Base-by-base conservation (phyloP, 2,329 filamentous ascomycete genomes). In the Sporothrix variecibatus region DNA sequence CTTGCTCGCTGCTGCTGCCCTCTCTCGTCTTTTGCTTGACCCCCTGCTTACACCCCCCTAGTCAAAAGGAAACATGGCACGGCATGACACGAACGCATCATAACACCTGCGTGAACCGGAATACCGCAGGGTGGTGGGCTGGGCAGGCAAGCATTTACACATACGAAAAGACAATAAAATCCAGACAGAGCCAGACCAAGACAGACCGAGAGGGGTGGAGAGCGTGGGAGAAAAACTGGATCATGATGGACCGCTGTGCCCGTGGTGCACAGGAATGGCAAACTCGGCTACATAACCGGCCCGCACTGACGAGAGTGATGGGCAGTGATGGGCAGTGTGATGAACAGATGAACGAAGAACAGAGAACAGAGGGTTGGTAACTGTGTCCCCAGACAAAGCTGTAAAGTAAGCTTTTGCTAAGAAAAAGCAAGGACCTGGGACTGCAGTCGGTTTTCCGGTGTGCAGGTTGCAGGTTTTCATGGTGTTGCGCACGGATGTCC, bases 41-140 rank as follows among this genome's bases (percentile, higher is more conserved):
- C 46, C 46, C 53, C 53, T 56, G 53, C 23, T 56, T 56, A 56
- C 53, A 56, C 23, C 53, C 53, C 46, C 53, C 49, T 51, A 12
- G 53, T 62, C 58, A 38, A 62, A 34, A 62, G 31, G 31, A 62
- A 62, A n/a, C 58, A 20, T 65, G 34, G 43, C 62, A 65, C n/a
- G 62, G 38, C 62, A 65, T 46, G 34, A 43, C 38, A 65, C 62
- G 62, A 65, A 65, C 62, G 34, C 34, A 62, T 62, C 58, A 65
- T 23, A 26, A 65, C 34, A 65, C n/a, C 38, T 1, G 34, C 62
- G 23, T 26, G 38, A 65, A 65, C 62, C 34, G 38, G 62, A 43
- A 65, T 43, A 65, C 58, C 58, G 31, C 17, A 38, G 17, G 58
- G 58, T 62, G 28, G 31, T 1, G 38, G 17, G 17, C 15, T 46